These are phyloP conservation scores for Phellinidium pouzarii DNA, from an alignment of 1,284 basidiomycete genomes.

Conservation along the genomic window DNA sequence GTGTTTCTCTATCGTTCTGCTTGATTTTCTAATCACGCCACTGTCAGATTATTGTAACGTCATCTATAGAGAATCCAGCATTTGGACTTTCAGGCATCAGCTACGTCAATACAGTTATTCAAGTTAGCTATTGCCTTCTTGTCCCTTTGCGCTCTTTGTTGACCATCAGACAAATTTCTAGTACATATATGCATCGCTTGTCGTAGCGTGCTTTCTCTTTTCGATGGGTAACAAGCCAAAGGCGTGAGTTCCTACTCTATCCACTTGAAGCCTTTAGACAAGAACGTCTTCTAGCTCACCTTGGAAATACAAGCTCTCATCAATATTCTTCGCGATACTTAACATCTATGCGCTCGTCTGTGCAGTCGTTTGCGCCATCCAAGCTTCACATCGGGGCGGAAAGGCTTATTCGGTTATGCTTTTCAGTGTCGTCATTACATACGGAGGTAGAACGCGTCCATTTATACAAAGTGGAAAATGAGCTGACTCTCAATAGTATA, in stretches of 20 bases:
- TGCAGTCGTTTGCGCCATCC: slow-evolving; percentile 68
- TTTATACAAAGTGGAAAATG: background rate
- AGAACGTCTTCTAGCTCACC: slow-evolving; percentile 45
- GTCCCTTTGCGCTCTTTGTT: slow-evolving; percentile 11
- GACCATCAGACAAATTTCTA: slow-evolving; percentile 30
- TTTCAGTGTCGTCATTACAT: slow-evolving; percentile 80
- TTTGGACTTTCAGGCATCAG: slow-evolving; percentile 68
- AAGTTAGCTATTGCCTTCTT: slow-evolving; percentile 42
- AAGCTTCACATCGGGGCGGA: slow-evolving; percentile 60
- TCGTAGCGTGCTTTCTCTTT: slow-evolving; percentile 88
- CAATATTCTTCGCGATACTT: slow-evolving; percentile 70
- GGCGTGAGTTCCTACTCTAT: slow-evolving; percentile 44
- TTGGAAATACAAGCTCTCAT: slow-evolving; percentile 81
- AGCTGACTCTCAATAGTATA: slow-evolving; percentile 45
- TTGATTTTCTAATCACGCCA: slow-evolving; percentile 14
- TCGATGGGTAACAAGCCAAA: slow-evolving; percentile 96
- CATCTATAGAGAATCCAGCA: slow-evolving; percentile 72
- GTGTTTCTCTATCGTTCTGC: slow-evolving; percentile 1
- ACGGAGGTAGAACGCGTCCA: slow-evolving; percentile 55
- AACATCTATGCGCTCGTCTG: slow-evolving; percentile 79
- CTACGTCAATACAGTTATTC: slow-evolving; percentile 74
- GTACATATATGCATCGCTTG: slow-evolving; percentile 81
- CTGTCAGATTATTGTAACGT: slow-evolving; percentile 74
- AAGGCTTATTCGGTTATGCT: slow-evolving; percentile 71
- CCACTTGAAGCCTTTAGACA: slow-evolving; percentile 4